Evolutionary conservation across 192 early-diverging fungal species (phyloP).

Genomic region (Coemansia sp.): DNA sequence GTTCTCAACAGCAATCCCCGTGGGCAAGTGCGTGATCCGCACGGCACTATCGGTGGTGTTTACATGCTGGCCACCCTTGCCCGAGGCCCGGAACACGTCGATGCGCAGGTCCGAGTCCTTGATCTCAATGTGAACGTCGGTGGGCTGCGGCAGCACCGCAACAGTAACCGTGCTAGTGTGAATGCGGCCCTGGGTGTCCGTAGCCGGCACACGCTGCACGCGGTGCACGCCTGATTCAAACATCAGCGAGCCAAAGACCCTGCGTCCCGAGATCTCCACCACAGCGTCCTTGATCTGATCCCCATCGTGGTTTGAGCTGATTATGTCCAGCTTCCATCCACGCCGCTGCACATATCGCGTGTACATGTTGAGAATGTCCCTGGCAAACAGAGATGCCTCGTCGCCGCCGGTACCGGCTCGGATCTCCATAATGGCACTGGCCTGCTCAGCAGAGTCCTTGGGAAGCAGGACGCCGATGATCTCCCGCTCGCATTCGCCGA

Average conservation of each 20-base stretch:
- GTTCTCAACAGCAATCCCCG: conserved; percentile 80
- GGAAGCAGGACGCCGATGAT: conserved; percentile 60
- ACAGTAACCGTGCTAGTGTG: conserved; percentile 79
- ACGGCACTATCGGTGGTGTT: conserved; percentile 96
- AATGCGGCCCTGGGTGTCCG: conserved; percentile 70
- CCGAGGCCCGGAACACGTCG: conserved; percentile 71
- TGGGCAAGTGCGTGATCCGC: conserved; percentile 88
- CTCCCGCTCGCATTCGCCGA: conserved; percentile 52
- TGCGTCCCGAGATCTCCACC: conserved; percentile 61
- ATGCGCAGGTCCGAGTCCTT: conserved; percentile 63
- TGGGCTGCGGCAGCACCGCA: conserved; percentile 72
- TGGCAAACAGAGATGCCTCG: conserved; percentile 72
- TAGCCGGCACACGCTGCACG: conserved; percentile 78
- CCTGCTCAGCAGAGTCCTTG: conserved; percentile 65
- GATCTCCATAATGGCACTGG: conserved; percentile 69
- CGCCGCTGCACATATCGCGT: conserved; percentile 59
- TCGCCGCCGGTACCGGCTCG: conserved; percentile 75
- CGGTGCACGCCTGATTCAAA: conserved; percentile 81
- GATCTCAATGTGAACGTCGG: conserved; percentile 67
- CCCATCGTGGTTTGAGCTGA: conserved; percentile 40
- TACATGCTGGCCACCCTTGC: conserved; percentile 91
- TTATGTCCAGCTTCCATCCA: conserved; percentile 63
- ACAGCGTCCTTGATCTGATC: conserved; percentile 57
- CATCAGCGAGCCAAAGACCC: conserved; percentile 71
- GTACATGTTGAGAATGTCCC: conserved; percentile 72